A percentile compares a stretch with the other conserved stretches of the same genome.
phyloP scores from a whole-genome alignment of 2,329 filamentous ascomycete genomes.

The Talaromyces albobiverticillius region DNA sequence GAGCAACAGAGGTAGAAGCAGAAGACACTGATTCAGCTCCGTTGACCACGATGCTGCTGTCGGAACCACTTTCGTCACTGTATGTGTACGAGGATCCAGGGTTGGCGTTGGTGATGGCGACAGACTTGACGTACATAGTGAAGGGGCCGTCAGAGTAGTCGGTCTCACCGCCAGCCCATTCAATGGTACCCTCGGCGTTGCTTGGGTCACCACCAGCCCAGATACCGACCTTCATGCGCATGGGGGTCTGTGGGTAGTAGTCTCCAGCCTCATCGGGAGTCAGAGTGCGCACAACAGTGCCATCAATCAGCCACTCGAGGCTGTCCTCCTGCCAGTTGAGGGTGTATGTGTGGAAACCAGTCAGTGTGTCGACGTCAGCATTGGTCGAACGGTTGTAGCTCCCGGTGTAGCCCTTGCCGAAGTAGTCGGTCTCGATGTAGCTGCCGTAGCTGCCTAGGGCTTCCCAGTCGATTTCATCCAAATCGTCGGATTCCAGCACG shows the following conservation, averaged over 20 bases:
- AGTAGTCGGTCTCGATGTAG: slow-evolving; percentile 80
- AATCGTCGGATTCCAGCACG: slow-evolving; percentile 85
- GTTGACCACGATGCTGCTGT: slow-evolving; percentile 66
- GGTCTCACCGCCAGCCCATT: slow-evolving; percentile 69
- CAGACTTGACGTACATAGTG: slow-evolving; percentile 69
- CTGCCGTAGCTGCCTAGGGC: slow-evolving; percentile 33
- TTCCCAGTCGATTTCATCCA: slow-evolving; percentile 90
- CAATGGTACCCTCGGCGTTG: slow-evolving; percentile 50
- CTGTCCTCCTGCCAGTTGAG: slow-evolving; percentile 65
- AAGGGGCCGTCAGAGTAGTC: slow-evolving; percentile 66
- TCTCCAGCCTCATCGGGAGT: slow-evolving; percentile 58
- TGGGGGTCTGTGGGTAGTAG: slow-evolving; percentile 70
- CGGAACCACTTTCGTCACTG: slow-evolving; percentile 59
- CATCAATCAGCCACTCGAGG: slow-evolving; percentile 66
- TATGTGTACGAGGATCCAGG: slow-evolving; percentile 65
- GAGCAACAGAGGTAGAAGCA: slow-evolving; percentile 3
- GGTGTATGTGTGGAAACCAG: slow-evolving; percentile 44
- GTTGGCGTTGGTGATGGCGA: slow-evolving; percentile 55
- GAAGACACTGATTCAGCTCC: slow-evolving; percentile 54
- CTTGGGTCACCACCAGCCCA: slow-evolving; percentile 62
- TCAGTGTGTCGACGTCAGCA: slow-evolving; percentile 62
- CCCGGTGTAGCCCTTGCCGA: slow-evolving; percentile 83
- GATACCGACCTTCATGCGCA: slow-evolving; percentile 67
- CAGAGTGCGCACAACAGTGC: slow-evolving; percentile 59
- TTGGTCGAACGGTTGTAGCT: slow-evolving; percentile 79